Base-by-base conservation (phyloP, 2,329 filamentous ascomycete species). In the Fusarium buharicum region DNA sequence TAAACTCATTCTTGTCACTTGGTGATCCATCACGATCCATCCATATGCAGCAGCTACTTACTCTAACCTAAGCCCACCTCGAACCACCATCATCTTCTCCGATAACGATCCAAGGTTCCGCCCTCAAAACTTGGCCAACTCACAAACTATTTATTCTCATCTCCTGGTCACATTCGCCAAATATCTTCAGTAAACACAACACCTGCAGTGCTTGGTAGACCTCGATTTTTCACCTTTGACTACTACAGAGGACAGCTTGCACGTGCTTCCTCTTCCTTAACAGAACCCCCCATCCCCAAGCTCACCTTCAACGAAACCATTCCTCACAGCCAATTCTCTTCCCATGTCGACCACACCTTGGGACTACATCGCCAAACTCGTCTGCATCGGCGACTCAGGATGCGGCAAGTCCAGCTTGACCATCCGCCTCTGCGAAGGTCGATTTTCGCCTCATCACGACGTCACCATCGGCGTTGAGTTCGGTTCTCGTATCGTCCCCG, bases 361-460 rank as follows among this genome's bases (percentile, higher is more conserved):
- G 94, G 93, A 98, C 81, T 98, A 96, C 82, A 99, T 98, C 75
- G 93, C 94, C 77, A 99, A 99, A 80, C 91, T 99, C 71, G 94
- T 98, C 74, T 96, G 92, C 81, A 93, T 99, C 73, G 95, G 95
- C 76, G 95, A 98, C 81, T 95, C 91, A 40, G 95, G 93, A 75
- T 96, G 92, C 74, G 95, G 95, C 73, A 99, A 99, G 83, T 96
- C 92, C 62, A 87, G 92, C 78, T 86, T 97, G 69, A 97, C 93
- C 53, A 93, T 97, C 75, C 92, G 94, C 64, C 91, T 98, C 64
- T 97, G 94, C 81, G 94, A 97, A 84, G 93, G 93, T 71, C 92
- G 94, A 76, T 97, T 98, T 82, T 92, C 91, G 51, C 86, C 91
- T 50, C 91, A 95, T 75, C 94, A 97, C 84, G 93, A 97, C 82